These are phyloP conservation scores for Haemoproteus tartakovskyi DNA, from an alignment of 169 alveolate species.

Conservation along the genomic window DNA sequence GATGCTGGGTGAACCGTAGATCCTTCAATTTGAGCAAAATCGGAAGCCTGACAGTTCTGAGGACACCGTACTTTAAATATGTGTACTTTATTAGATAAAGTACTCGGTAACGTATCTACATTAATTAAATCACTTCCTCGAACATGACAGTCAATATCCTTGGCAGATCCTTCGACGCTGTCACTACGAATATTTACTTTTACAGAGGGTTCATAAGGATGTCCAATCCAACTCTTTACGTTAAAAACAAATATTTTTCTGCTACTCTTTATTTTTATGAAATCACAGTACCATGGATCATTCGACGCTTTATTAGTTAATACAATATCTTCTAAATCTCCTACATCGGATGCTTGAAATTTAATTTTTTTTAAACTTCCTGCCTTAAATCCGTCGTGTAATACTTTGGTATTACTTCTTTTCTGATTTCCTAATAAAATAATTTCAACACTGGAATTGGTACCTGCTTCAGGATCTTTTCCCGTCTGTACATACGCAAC, in stretches of 20 bases:
- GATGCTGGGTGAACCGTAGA: slow-evolving; percentile 85
- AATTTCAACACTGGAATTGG: slow-evolving; percentile 76
- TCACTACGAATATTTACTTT: slow-evolving; percentile 73
- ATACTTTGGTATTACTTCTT: slow-evolving; percentile 76
- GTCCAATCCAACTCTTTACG: slow-evolving; percentile 84
- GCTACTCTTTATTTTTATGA: slow-evolving; percentile 72
- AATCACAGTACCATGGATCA: slow-evolving; percentile 87
- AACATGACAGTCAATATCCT: slow-evolving; percentile 83
- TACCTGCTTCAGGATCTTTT: slow-evolving; percentile 80
- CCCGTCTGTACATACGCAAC: slow-evolving; percentile 79
- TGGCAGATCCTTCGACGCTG: slow-evolving; percentile 75
- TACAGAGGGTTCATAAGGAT: slow-evolving; percentile 76
- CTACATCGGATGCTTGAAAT: slow-evolving; percentile 85
- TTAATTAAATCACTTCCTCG: slow-evolving; percentile 80
- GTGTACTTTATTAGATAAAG: slow-evolving; percentile 61
- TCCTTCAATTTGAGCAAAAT: slow-evolving; percentile 78
- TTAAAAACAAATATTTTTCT: slow-evolving; percentile 74
- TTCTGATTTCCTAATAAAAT: slow-evolving; percentile 78
- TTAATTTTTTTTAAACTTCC: slow-evolving; percentile 74
- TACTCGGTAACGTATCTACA: slow-evolving; percentile 26
- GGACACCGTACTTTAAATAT: slow-evolving; percentile 83
- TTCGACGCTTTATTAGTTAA: slow-evolving; percentile 76
- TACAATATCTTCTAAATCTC: slow-evolving; percentile 78
- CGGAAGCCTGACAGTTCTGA: slow-evolving; percentile 79
- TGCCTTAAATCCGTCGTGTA: slow-evolving; percentile 74